These are phyloP conservation scores for barley (Hordeum vulgare) DNA, from an alignment of 176 grass and related monocot genomes.

Conservation along the genomic window MorexV3_pseudomolecules_assembly NC_058519.1:665295113-665295612, in stretches of 20 bases:
- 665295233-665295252: slow-evolving; percentile 47
- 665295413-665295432: slow-evolving; percentile 59
- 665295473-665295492: slow-evolving; percentile 16
- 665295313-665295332: slow-evolving; percentile 43
- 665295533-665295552: not conserved
- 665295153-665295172: slow-evolving; percentile 61
- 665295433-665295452: slow-evolving; percentile 68
- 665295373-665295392: slow-evolving; percentile 50
- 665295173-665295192: slow-evolving; percentile 47
- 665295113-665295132: slow-evolving; percentile 57
- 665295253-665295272: slow-evolving; percentile 55
- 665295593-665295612: slow-evolving; percentile 57
- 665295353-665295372: slow-evolving; percentile 51
- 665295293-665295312: slow-evolving; percentile 37
- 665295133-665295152: slow-evolving; percentile 49
- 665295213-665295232: slow-evolving; percentile 53
- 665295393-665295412: slow-evolving; percentile 77
- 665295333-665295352: slow-evolving; percentile 29
- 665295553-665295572: not conserved
- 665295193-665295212: slow-evolving; percentile 55
- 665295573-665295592: slow-evolving; percentile 14
- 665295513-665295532: not conserved
- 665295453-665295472: slow-evolving; percentile 47
- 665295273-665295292: slow-evolving; percentile 23
- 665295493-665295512: not conserved